Percentiles rank a stretch among this genome's conserved stretches.
These are phyloP conservation scores for Trapa incisa DNA, from an alignment of 345 rosid species.

Conservation along the genomic window DNA sequence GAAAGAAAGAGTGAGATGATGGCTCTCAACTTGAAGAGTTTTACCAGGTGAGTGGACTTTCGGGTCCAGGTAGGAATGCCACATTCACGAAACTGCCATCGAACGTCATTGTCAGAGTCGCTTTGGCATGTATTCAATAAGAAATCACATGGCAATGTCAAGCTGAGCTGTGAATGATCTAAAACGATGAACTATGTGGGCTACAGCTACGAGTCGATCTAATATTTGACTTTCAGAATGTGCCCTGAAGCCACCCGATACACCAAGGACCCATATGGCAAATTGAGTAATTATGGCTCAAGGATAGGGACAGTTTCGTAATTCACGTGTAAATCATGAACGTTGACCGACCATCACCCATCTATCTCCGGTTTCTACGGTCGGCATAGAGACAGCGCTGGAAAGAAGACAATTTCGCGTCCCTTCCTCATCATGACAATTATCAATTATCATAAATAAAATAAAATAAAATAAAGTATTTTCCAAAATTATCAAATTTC, in stretches of 20 bases:
- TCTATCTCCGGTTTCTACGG: no score
- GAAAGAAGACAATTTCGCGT: no score
- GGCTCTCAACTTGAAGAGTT: neutral
- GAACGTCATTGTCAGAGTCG: no score
- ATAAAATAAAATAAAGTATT: no score
- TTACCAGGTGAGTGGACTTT: conserved; percentile 3
- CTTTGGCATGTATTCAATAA: no score
- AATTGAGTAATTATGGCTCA: neutral
- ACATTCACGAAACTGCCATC: conserved; percentile 7
- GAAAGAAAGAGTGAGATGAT: neutral
- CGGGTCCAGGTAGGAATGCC: neutral
- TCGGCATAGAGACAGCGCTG: no score
- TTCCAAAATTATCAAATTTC: no score
- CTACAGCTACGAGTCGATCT: neutral
- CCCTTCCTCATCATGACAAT: no score
- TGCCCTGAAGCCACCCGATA: neutral
- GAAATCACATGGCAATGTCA: neutral
- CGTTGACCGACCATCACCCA: neutral
- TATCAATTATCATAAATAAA: no score
- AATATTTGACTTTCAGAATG: no score
- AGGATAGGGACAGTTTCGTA: neutral
- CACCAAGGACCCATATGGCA: neutral
- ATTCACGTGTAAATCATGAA: neutral
- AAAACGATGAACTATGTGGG: neutral
- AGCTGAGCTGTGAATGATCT: neutral